A percentile compares a stretch with the other conserved stretches of the same genome.
Evolutionary conservation across 2,329 filamentous ascomycete genomes (phyloP).

Genomic region (Cytospora leucostoma): DNA sequence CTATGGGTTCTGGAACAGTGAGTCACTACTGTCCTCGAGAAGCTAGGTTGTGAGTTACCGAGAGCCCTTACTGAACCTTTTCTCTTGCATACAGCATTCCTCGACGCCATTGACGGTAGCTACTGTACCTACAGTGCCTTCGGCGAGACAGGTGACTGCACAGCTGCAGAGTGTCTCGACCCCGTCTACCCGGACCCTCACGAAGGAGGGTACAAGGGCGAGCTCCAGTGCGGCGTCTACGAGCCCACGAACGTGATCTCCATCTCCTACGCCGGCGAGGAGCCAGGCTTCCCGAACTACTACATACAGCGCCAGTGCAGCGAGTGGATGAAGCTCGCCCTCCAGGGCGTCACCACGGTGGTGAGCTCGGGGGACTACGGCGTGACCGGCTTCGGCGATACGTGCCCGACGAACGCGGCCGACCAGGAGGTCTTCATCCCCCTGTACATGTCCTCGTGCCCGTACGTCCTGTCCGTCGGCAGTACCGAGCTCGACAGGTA

Average conservation of each 20-base stretch:
- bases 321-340: slow-evolving; percentile 55
- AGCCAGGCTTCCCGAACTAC: slow-evolving; percentile 52
- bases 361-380: slow-evolving; percentile 52
- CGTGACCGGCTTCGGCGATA: slow-evolving; percentile 35
- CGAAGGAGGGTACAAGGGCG: slow-evolving; percentile 48
- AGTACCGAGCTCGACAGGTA: slow-evolving; percentile 28
- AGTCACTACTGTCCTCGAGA: not conserved
- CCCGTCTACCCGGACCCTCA: slow-evolving; percentile 49
- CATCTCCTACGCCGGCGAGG: slow-evolving; percentile 57
- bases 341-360: slow-evolving; percentile 49
- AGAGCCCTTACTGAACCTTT: not conserved
- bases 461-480: slow-evolving; percentile 40
- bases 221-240: slow-evolving; percentile 37
- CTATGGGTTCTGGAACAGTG: slow-evolving; percentile 36
- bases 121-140: slow-evolving; percentile 48
- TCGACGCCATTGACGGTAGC: slow-evolving; percentile 50
- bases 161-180: slow-evolving; percentile 45
- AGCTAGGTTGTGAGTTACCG: not conserved
- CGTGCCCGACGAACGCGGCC: slow-evolving; percentile 38
- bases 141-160: slow-evolving; percentile 46
- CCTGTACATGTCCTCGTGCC: slow-evolving; percentile 50
- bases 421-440: slow-evolving; percentile 46
- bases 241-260: slow-evolving; percentile 56
- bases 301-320: slow-evolving; percentile 56
- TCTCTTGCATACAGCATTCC: slow-evolving; percentile 36